Conservation (phyloP, 208 protist genomes). For the Baffinella frigidus region DNA sequence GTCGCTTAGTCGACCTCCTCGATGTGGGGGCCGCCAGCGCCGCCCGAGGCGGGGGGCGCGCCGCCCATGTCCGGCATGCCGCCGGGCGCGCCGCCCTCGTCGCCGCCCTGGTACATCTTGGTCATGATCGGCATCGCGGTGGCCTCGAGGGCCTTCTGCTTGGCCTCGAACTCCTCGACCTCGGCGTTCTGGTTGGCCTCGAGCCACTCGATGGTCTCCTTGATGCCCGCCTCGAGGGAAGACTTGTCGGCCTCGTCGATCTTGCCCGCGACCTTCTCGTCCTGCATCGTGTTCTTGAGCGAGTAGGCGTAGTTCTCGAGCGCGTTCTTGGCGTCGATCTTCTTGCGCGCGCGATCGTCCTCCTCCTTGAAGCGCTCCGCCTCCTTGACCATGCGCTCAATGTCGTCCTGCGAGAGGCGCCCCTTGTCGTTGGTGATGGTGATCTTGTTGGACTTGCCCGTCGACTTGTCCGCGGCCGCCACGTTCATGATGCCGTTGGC, state of each 20-base stretch:
- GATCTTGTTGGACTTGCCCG: slow-evolving; percentile 92
- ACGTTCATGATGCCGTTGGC: slow-evolving; percentile 92
- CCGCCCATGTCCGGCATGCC: background rate
- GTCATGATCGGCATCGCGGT: slow-evolving; percentile 80
- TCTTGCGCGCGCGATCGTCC: slow-evolving; percentile 74
- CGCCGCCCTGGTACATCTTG: slow-evolving; percentile 77
- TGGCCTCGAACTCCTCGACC: slow-evolving; percentile 75
- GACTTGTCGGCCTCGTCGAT: slow-evolving; percentile 77
- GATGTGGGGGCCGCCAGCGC: slow-evolving; percentile 60
- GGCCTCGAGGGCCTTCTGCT: slow-evolving; percentile 81
- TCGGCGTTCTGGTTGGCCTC: slow-evolving; percentile 87
- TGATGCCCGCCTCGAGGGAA: slow-evolving; percentile 71
- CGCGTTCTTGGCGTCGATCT: slow-evolving; percentile 86
- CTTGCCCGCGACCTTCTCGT: slow-evolving; percentile 88
- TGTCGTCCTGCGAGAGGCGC: slow-evolving; percentile 83
- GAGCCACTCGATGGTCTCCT: slow-evolving; percentile 89
- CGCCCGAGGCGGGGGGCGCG: background rate
- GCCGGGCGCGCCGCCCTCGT: slow-evolving; percentile 59
- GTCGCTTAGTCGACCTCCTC: slow-evolving; percentile 68
- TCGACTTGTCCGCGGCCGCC: slow-evolving; percentile 83
- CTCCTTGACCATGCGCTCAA: slow-evolving; percentile 91
- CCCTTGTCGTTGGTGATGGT: slow-evolving; percentile 83
- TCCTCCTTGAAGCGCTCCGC: slow-evolving; percentile 90
- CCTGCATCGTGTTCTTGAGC: slow-evolving; percentile 77
- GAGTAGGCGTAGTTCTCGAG: slow-evolving; percentile 82